Evolutionary conservation across 768 basidiomycete species (phyloP).

Genomic region (Daedaleopsis sinensis): DNA sequence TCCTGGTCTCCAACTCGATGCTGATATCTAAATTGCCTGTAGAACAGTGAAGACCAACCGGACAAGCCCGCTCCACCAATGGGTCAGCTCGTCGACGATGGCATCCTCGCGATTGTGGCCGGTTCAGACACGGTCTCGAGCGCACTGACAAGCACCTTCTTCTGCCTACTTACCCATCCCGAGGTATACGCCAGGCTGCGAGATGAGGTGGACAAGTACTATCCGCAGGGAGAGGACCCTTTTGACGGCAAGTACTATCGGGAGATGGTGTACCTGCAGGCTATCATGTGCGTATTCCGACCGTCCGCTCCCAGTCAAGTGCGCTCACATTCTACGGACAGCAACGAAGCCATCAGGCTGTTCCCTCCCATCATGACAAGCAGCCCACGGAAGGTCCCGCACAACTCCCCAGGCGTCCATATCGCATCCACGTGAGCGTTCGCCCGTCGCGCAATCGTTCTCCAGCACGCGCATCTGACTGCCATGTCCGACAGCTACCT

Average conservation of each 20-base stretch:
- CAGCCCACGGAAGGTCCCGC: background rate
- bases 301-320: background rate
- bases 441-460: background rate
- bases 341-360: background rate
- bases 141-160: constrained; percentile 28
- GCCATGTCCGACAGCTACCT: no score
- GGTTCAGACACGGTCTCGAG: constrained; percentile 34
- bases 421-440: background rate
- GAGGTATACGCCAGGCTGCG: no score
- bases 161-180: constrained; percentile 24
- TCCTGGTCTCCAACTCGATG: no score
- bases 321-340: background rate
- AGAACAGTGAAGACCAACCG: constrained; percentile 20
- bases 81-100: constrained; percentile 15
- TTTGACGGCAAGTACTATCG: constrained; percentile 23
- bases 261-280: constrained; percentile 37
- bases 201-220: constrained; percentile 28
- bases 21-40: no score
- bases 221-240: constrained; percentile 22
- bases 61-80: constrained; percentile 10
- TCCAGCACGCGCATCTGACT: no score
- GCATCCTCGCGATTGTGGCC: constrained; percentile 29
- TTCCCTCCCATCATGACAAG: background rate
- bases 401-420: background rate
- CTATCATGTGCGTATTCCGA: constrained; percentile 30